Conservation (phyloP, 2,329 filamentous ascomycete genomes). For the Exophiala viscosa region DNA sequence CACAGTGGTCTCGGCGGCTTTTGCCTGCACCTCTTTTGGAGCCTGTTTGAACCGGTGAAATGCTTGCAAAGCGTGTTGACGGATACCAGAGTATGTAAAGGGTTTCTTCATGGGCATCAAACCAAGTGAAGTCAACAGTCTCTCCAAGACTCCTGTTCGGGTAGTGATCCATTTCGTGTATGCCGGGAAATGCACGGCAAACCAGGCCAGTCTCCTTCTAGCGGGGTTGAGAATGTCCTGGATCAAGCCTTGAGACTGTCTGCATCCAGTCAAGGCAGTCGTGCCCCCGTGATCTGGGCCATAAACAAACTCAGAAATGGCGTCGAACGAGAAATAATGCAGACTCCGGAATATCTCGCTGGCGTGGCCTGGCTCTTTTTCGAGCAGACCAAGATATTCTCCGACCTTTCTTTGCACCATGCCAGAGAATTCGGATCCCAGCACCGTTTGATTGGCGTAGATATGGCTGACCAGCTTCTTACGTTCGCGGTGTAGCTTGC, state of each 20-base stretch:
- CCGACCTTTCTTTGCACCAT: constrained; percentile 41
- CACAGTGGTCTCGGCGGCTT: constrained; percentile 22
- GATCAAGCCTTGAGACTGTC: constrained; percentile 41
- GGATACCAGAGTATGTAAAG: constrained; percentile 51
- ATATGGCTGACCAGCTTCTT: constrained; percentile 50
- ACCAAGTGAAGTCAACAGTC: constrained; percentile 32
- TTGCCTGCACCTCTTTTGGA: constrained; percentile 28
- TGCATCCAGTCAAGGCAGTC: constrained; percentile 39
- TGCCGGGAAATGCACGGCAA: constrained; percentile 43
- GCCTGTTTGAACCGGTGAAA: constrained; percentile 32
- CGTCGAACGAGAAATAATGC: constrained; percentile 54
- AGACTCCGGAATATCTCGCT: constrained; percentile 49
- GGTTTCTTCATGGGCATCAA: constrained; percentile 51
- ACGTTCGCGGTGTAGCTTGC: constrained; percentile 45
- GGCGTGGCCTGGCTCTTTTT: constrained; percentile 33
- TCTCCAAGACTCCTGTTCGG: constrained; percentile 37
- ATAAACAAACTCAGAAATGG: constrained; percentile 52
- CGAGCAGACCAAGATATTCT: constrained; percentile 42
- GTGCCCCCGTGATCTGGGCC: constrained; percentile 44
- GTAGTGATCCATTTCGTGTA: constrained; percentile 51
- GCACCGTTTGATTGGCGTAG: constrained; percentile 51
- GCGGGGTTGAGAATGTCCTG: constrained; percentile 49
- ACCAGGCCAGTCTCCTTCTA: constrained; percentile 49
- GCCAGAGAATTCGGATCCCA: constrained; percentile 33
- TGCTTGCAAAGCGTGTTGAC: constrained; percentile 40